A percentile compares a stretch with the other conserved stretches of the same genome.
Evolutionary conservation across 805 yeast genomes (phyloP).

Genomic region (Metschnikowia cerradonensis): DNA sequence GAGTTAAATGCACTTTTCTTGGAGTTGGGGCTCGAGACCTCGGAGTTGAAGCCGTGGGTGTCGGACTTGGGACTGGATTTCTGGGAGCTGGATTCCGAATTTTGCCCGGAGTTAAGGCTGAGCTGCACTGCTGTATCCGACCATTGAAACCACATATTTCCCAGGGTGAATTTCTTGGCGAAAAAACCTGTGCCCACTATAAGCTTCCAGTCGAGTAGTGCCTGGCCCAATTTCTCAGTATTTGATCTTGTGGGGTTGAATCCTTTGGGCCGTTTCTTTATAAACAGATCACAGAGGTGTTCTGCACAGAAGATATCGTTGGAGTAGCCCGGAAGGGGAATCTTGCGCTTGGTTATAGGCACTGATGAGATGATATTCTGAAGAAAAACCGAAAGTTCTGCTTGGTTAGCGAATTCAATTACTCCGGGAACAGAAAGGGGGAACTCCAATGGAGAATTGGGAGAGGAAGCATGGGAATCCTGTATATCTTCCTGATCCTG

Average conservation of each 20-base stretch:
- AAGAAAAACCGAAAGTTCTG: constrained; percentile 23
- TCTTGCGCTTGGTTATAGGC: constrained; percentile 27
- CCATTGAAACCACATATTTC: constrained; percentile 46
- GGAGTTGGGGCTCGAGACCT: too few relatives aligned
- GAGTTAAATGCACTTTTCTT: too few relatives aligned
- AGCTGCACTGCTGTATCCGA: constrained; percentile 26
- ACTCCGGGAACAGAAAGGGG: constrained; percentile 32
- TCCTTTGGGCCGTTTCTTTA: constrained; percentile 25
- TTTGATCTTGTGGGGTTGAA: constrained; percentile 34
- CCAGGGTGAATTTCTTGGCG: constrained; percentile 35
- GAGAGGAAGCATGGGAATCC: too few relatives aligned
- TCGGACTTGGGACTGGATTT: too few relatives aligned
- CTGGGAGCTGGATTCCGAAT: too few relatives aligned
- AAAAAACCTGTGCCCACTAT: constrained; percentile 31
- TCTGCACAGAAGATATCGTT: constrained; percentile 40
- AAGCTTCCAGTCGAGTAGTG: constrained; percentile 32
- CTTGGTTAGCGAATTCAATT: constrained; percentile 13
- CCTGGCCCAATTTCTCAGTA: constrained; percentile 40
- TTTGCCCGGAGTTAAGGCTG: background rate
- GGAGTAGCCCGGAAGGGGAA: constrained; percentile 39
- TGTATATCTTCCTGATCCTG: too few relatives aligned
- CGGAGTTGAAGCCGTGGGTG: too few relatives aligned
- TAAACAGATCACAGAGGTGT: constrained; percentile 28
- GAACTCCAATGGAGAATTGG: constrained; percentile 17
- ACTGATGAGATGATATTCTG: constrained; percentile 21